Conservation (phyloP, 2,329 filamentous ascomycete genomes). For the Thielaviopsis punctulata region DNA sequence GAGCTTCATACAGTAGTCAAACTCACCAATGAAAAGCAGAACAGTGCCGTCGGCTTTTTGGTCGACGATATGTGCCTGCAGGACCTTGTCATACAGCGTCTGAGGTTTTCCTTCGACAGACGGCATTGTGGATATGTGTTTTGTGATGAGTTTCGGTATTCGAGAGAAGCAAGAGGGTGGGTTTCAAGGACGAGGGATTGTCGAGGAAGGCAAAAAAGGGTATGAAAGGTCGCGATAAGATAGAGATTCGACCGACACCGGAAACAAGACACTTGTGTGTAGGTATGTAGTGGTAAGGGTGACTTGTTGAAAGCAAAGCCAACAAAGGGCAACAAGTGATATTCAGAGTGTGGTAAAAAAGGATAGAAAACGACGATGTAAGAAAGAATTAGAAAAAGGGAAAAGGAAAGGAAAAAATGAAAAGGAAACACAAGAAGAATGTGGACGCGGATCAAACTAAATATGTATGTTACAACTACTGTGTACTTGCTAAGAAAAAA, state of each 20-base stretch:
- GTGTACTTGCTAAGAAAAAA: not conserved
- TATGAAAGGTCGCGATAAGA: not conserved
- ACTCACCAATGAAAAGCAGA: slow-evolving; percentile 77
- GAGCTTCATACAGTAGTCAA: not conserved
- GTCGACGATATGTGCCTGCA: slow-evolving; percentile 85
- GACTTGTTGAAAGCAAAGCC: not conserved
- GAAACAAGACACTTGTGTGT: slow-evolving; percentile 10
- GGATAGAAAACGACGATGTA: slow-evolving; percentile 6
- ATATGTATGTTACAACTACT: no score
- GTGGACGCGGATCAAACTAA: slow-evolving; percentile 6
- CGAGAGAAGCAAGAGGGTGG: not conserved
- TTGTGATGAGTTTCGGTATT: not conserved
- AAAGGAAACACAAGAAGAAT: slow-evolving; percentile 11
- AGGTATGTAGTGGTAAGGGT: no score
- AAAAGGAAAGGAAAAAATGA: not conserved
- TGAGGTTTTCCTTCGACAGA: slow-evolving; percentile 52
- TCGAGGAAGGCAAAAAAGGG: not conserved
- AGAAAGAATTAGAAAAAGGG: not conserved
- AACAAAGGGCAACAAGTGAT: not conserved
- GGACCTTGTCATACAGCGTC: slow-evolving; percentile 96
- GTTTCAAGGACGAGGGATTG: not conserved
- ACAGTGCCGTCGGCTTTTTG: slow-evolving; percentile 88
- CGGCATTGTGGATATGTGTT: slow-evolving; percentile 48
- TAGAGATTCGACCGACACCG: not conserved
- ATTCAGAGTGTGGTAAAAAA: not conserved